These are phyloP conservation scores for Tetracladium setigerum DNA, from an alignment of 495 filamentous ascomycete species.

Conservation along the genomic window DNA sequence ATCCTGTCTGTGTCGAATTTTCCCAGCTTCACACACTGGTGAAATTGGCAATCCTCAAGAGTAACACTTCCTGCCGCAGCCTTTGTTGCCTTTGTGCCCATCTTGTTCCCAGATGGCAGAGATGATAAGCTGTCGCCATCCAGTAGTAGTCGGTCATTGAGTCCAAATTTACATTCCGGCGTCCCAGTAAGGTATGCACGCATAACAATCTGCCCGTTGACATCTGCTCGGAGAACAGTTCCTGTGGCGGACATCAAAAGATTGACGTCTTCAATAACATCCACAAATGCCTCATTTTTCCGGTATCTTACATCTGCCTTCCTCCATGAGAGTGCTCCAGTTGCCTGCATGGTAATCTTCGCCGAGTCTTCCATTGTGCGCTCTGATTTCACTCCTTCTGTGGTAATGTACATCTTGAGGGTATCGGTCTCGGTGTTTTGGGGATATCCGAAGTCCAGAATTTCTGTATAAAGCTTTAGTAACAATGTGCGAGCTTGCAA, in stretches of 20 bases:
- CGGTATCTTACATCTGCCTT: conserved; percentile 97
- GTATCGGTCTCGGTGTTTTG: conserved; percentile 99
- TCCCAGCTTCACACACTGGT: conserved; percentile 96
- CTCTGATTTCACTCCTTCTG: conserved; percentile 96
- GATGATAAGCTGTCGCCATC: conserved; percentile 65
- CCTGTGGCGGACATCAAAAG: conserved; percentile 96
- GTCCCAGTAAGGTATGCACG: conserved; percentile 95
- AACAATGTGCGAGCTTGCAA: background rate
- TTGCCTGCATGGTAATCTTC: conserved; percentile 98
- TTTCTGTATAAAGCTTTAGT: conserved; percentile 51
- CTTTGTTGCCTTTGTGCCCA: conserved; percentile 79
- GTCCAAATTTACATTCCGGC: conserved; percentile 98
- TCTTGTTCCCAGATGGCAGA: conserved; percentile 60
- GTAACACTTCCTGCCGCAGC: conserved; percentile 94
- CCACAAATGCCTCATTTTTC: conserved; percentile 98
- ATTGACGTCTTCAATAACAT: conserved; percentile 99
- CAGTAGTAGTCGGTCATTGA: conserved; percentile 91
- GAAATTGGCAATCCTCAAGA: conserved; percentile 97
- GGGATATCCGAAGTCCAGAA: conserved; percentile 98
- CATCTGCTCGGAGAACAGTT: conserved; percentile 91
- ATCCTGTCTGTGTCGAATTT: conserved; percentile 97
- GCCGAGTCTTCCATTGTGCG: conserved; percentile 87
- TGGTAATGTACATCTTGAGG: conserved; percentile 99
- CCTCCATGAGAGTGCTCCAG: conserved; percentile 93
- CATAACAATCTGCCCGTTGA: conserved; percentile 98